Evolutionary conservation across 2,329 filamentous ascomycete genomes (phyloP), one percentile per base, ranked within the genome.

Genomic region (Aureobasidium sp.): DNA sequence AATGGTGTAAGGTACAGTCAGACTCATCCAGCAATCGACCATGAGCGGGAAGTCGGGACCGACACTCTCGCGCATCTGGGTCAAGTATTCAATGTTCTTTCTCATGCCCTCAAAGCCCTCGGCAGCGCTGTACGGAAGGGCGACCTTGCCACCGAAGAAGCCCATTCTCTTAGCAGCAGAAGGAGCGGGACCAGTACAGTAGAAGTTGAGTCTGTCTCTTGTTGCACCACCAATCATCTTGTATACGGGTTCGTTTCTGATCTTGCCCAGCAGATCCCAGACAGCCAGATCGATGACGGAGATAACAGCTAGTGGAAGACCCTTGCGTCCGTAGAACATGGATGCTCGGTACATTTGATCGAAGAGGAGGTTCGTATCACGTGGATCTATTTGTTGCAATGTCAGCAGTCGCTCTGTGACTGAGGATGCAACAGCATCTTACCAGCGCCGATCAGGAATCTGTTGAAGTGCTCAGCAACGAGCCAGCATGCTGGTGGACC

Each of bases 241-340:
- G 80, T 96, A 97, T 46, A 97, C 92, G 12, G 92, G 92, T 77
- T 97, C 92, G 67, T 91, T 89, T 67, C 92, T 85, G 65, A 97
- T 83, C 80, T 97, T 96, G 67, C 92, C 92, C 5, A 95, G 78
- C 46, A 97, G 80, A 79, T 97, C 92, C 92, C 92, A 97, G 44
- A 97, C 77, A 5, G 92, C 92, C 47, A 97, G 82, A 71, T 97
- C 92, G 70, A 97, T 94, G 66, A 96, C 92, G 1, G 91, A 96
- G 71, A 97, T 97, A 70, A 95, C 88, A 59, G 92, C 92, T 12
- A 93, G 84, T 1, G 92, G 89, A 1, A 97, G 84, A 51, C 92
- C 92, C 76, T 97, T 97, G 67, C 92, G 87, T 65, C 92, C 92
- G 72, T 97, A 97, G 80, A 96, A 97, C 90, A 96, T 95, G 68